Percentiles rank a stretch among this genome's conserved stretches.
Evolutionary conservation across 176 grass and related monocot genomes (phyloP).

Genomic region (Cenchrus americanus): DNA sequence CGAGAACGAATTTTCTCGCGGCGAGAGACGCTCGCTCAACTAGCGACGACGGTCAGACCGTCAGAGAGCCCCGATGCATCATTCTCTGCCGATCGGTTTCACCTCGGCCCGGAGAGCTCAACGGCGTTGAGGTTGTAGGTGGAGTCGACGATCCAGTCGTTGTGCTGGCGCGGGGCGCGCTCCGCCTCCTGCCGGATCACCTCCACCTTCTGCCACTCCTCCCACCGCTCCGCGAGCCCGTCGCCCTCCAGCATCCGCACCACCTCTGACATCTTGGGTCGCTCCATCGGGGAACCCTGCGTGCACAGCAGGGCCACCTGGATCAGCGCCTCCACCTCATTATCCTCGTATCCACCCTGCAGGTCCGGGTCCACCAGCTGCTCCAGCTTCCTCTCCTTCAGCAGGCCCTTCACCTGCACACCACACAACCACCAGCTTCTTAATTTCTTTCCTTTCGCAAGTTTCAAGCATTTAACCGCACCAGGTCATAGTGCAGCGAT

Average conservation of each 20-base stretch:
- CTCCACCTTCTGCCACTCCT: constrained; percentile 91
- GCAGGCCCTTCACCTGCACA: constrained; percentile 68
- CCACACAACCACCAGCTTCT: not conserved
- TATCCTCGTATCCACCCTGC: constrained; percentile 41
- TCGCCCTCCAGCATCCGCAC: constrained; percentile 85
- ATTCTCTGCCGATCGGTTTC: not conserved
- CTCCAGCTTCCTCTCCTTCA: constrained; percentile 75
- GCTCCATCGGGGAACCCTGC: constrained; percentile 65
- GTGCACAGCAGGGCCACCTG: constrained; percentile 83
- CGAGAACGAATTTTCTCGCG: constrained; percentile 2
- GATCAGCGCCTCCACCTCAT: constrained; percentile 70
- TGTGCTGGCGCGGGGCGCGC: constrained; percentile 33
- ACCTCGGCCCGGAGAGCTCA: constrained; percentile 78
- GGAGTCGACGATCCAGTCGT: constrained; percentile 65
- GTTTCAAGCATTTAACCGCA: no score
- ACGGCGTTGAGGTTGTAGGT: constrained; percentile 52
- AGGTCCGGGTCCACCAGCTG: constrained; percentile 75
- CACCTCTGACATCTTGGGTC: constrained; percentile 84
- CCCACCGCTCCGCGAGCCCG: constrained; percentile 71
- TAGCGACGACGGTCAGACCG: not conserved
- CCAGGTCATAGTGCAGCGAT: no score
- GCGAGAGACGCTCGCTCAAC: not conserved
- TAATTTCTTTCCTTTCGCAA: not conserved
- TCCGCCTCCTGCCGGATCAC: constrained; percentile 66
- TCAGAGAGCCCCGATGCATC: not conserved